Percentiles rank a stretch among this genome's conserved stretches.
These are phyloP conservation scores for Saccharomycopsis hybrid DNA, from an alignment of 1,139 yeast genomes.

Conservation along the genomic window DNA sequence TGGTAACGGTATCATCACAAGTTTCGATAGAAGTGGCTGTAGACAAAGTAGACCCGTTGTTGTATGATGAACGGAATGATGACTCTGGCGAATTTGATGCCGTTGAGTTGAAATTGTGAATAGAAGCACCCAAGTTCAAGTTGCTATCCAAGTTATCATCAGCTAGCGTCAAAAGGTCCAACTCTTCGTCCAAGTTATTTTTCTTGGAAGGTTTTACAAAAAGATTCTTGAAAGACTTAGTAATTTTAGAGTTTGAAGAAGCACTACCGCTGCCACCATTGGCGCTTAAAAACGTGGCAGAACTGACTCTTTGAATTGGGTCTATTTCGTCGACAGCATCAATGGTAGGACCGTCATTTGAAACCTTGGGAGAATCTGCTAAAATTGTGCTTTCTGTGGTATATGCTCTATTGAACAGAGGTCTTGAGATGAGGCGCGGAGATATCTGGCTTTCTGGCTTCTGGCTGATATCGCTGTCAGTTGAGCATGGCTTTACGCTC, in stretches of 20 bases:
- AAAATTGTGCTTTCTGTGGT: conserved; percentile 1
- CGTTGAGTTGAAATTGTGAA: neutral
- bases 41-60: neutral
- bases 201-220: conserved; percentile 2
- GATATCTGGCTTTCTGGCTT: neutral
- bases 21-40: conserved; percentile 2
- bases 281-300: neutral
- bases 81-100: conserved; percentile 3
- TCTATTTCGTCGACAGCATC: neutral
- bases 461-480: neutral
- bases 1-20: conserved; percentile 1
- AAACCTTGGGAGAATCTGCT: neutral
- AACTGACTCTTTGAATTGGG: conserved; percentile 3
- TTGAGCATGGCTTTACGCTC: neutral
- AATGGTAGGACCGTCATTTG: neutral
- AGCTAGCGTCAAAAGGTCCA: neutral
- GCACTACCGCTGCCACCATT: neutral
- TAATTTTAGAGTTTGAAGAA: neutral
- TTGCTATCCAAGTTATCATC: neutral
- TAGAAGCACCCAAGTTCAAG: neutral
- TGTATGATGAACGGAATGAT: conserved; percentile 7
- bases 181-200: neutral
- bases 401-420: conserved; percentile 1
- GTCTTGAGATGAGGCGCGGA: neutral
- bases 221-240: conserved; percentile 7